A percentile compares a stretch with the other conserved stretches of the same genome.
phyloP scores from a whole-genome alignment of 345 rosid genomes.

The Limnanthes douglasii region DNA sequence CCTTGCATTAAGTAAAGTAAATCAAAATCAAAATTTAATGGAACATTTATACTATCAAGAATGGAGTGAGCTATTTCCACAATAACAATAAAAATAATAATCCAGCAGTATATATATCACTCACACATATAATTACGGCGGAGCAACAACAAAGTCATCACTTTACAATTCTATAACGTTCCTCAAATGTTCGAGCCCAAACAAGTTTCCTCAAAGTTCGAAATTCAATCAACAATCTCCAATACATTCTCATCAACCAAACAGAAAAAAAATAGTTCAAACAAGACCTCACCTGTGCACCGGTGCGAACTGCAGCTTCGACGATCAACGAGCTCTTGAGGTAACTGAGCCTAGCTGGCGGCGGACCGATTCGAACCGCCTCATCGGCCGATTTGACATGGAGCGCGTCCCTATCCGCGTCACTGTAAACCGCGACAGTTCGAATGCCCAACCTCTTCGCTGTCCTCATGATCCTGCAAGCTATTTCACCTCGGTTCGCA shows the following conservation, averaged over 20 bases:
- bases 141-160: background rate
- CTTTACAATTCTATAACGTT: background rate
- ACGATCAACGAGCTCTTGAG: conserved; percentile 41
- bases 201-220: background rate
- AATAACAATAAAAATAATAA: background rate
- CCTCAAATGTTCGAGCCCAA: background rate
- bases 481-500: conserved; percentile 82
- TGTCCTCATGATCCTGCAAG: conserved; percentile 73
- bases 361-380: conserved; percentile 64
- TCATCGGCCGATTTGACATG: conserved; percentile 88
- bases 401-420: conserved; percentile 66
- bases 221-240: background rate
- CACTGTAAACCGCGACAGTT: conserved; percentile 83
- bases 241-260: background rate
- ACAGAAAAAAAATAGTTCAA: background rate
- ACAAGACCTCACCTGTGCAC: conserved; percentile 49
- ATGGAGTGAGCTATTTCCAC: background rate
- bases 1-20: background rate
- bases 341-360: conserved; percentile 80
- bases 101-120: no score
- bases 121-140: no score
- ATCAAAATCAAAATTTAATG: background rate
- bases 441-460: conserved; percentile 68
- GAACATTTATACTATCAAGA: background rate
- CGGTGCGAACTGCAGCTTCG: conserved; percentile 63